A percentile compares a stretch with the other conserved stretches of the same genome.
Evolutionary conservation across 345 rosid genomes (phyloP).

Genomic region (rapeseed (Brassica napus)): DNA sequence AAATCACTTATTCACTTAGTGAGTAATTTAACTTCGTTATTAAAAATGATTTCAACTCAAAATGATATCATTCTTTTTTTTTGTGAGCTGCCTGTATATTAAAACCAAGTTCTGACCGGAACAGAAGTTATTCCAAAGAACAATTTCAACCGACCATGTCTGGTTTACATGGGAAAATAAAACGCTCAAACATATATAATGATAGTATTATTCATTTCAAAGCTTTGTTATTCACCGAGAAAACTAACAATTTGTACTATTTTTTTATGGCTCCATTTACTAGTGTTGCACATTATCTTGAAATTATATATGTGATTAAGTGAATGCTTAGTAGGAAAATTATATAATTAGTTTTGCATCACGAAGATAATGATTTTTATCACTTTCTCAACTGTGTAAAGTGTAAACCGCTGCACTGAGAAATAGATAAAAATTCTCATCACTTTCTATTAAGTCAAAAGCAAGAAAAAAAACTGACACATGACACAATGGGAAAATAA

Average conservation of each 20-base stretch:
- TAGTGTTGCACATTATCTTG: neutral
- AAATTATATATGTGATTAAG: neutral
- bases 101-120: too few relatives aligned
- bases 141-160: too few relatives aligned
- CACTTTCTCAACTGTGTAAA: neutral
- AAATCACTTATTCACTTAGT: too few relatives aligned
- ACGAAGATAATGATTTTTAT: neutral
- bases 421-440: neutral
- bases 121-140: too few relatives aligned
- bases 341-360: neutral
- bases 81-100: too few relatives aligned
- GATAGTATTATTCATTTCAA: neutral
- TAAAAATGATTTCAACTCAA: too few relatives aligned
- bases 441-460: neutral
- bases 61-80: too few relatives aligned
- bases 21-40: too few relatives aligned
- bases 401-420: neutral
- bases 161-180: too few relatives aligned
- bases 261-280: neutral
- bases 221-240: neutral
- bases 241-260: neutral
- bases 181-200: too few relatives aligned
- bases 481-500: conserved; percentile 29
- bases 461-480: neutral
- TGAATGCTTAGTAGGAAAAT: neutral